phyloP scores from a whole-genome alignment of 2,329 filamentous ascomycete species.

The Davidsoniella neocaledoniae region DNA sequence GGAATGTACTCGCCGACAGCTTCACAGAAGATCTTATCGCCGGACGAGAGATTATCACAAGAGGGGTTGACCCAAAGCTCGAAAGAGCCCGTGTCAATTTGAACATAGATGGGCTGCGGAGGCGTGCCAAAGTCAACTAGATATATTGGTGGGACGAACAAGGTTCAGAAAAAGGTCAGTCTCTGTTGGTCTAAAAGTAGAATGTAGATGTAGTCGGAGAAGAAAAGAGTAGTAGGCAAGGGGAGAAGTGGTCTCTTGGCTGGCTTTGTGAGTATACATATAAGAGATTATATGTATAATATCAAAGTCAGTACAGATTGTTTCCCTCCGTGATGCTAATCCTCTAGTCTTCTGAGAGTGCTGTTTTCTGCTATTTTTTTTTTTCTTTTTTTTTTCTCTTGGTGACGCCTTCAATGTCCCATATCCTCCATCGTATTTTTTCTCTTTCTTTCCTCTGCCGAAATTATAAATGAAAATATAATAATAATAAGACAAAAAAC shows the following conservation, averaged over 20 bases:
- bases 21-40: conserved; percentile 29
- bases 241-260: too few species aligned
- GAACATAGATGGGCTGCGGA: conserved; percentile 34
- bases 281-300: too few species aligned
- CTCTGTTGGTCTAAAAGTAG: conserved; percentile 1
- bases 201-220: too few species aligned
- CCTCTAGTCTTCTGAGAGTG: conserved; percentile 1
- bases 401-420: neutral
- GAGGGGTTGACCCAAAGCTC: conserved; percentile 48
- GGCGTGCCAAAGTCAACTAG: conserved; percentile 34
- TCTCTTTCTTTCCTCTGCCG: neutral
- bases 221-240: too few species aligned
- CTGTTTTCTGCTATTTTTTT: conserved; percentile 3
- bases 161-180: conserved; percentile 9
- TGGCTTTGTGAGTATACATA: too few species aligned
- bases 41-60: conserved; percentile 25
- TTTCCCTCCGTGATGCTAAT: too few species aligned
- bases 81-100: conserved; percentile 43
- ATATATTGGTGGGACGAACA: neutral
- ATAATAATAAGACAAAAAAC: neutral
- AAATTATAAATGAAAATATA: neutral
- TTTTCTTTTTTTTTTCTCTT: neutral
- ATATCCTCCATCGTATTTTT: neutral
- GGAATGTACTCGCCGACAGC: conserved; percentile 29
- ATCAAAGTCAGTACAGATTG: too few species aligned